phyloP scores from a whole-genome alignment of 495 filamentous ascomycete genomes.

The Penicillium lagena region DNA sequence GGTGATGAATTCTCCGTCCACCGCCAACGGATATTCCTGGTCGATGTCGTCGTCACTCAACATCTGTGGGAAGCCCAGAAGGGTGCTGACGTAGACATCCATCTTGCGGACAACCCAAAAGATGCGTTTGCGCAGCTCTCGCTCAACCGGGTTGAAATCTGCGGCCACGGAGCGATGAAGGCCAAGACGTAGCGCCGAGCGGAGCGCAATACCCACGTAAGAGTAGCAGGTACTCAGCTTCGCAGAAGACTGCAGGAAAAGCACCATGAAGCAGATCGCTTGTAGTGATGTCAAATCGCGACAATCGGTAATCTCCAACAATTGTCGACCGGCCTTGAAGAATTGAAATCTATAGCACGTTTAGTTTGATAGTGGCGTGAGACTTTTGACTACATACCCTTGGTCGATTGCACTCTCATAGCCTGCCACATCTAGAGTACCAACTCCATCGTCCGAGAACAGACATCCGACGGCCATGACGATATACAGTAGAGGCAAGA shows the following conservation, averaged over 20 bases:
- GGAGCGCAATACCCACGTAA: slow-evolving; percentile 83
- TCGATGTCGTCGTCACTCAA: slow-evolving; percentile 87
- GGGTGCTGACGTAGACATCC: slow-evolving; percentile 87
- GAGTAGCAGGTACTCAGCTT: slow-evolving; percentile 91
- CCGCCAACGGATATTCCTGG: slow-evolving; percentile 73
- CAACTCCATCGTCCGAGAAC: slow-evolving; percentile 52
- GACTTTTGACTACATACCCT: slow-evolving; percentile 50
- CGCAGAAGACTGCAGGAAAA: slow-evolving; percentile 87
- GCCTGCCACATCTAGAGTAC: slow-evolving; percentile 44
- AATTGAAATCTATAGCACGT: slow-evolving; percentile 62
- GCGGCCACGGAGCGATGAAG: slow-evolving; percentile 73
- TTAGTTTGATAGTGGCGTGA: too few species aligned
- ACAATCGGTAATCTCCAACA: slow-evolving; percentile 88
- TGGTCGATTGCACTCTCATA: slow-evolving; percentile 72
- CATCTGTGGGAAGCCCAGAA: slow-evolving; percentile 80
- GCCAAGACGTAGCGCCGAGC: slow-evolving; percentile 79
- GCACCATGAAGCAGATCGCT: slow-evolving; percentile 83
- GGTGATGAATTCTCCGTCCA: slow-evolving; percentile 93
- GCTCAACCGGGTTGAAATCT: slow-evolving; percentile 77
- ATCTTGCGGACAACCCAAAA: slow-evolving; percentile 92
- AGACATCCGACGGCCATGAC: slow-evolving; percentile 83
- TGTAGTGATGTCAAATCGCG: slow-evolving; percentile 81
- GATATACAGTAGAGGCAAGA: slow-evolving; percentile 77
- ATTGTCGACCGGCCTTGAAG: slow-evolving; percentile 69
- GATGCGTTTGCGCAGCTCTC: slow-evolving; percentile 73